Conservation (phyloP, 306 rosid species). For the Pueraria montana region DNA sequence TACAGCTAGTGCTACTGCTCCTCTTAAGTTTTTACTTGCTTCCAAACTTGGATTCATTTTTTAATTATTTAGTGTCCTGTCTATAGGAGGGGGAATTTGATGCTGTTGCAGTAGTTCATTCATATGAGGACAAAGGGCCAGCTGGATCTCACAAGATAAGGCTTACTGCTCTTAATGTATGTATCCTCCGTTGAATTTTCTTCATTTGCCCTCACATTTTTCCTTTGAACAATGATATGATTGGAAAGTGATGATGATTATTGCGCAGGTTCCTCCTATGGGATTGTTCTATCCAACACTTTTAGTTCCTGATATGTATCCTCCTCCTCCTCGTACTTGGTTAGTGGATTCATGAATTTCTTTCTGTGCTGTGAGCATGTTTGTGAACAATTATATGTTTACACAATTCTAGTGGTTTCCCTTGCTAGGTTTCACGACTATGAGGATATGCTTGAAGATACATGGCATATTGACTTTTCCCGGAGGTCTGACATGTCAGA, state of each 20-base stretch:
- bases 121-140: conserved; percentile 79
- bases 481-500: conserved; percentile 85
- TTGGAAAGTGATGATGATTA: conserved; percentile 22
- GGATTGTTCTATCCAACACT: conserved; percentile 94
- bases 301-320: conserved; percentile 91
- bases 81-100: conserved; percentile 87
- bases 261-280: conserved; percentile 90
- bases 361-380: conserved; percentile 39
- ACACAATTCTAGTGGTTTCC: conserved; percentile 33
- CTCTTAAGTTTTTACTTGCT: conserved; percentile 33
- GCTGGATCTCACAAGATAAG: conserved; percentile 89
- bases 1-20: neutral
- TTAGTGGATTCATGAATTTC: conserved; percentile 53
- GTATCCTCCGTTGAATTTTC: conserved; percentile 47
- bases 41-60: conserved; percentile 38
- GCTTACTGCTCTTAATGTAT: conserved; percentile 85
- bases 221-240: conserved; percentile 35
- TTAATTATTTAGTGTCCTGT: conserved; percentile 42
- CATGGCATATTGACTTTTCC: conserved; percentile 87
- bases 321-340: conserved; percentile 97
- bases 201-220: conserved; percentile 32
- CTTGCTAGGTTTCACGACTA: conserved; percentile 78
- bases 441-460: conserved; percentile 95
- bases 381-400: conserved; percentile 13
- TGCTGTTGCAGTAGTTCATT: conserved; percentile 79